These are phyloP conservation scores for Crithidia thermophila DNA, from an alignment of 208 protist genomes.

Conservation along the genomic window DNA sequence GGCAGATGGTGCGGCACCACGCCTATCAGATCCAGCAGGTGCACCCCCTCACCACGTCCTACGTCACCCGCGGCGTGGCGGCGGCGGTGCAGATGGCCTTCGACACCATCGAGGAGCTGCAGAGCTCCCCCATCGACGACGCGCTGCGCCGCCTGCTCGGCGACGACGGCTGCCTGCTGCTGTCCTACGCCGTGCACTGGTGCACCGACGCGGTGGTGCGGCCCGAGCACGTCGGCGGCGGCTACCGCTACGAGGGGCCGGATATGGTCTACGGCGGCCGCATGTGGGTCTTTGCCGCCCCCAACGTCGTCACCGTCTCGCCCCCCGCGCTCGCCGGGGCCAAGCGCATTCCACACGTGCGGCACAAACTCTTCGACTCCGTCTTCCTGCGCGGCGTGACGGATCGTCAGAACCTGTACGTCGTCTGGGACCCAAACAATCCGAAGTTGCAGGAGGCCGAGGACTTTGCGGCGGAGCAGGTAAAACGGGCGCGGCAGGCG, in stretches of 20 bases:
- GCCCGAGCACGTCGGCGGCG: conserved; percentile 28
- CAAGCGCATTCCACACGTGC: conserved; percentile 21
- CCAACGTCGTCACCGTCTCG: conserved; percentile 65
- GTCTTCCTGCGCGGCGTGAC: conserved; percentile 70
- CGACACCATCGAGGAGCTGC: conserved; percentile 55
- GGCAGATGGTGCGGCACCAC: conserved; percentile 37
- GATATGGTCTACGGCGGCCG: conserved; percentile 67
- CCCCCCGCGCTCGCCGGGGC: conserved; percentile 9
- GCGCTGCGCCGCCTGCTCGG: conserved; percentile 59
- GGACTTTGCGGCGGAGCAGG: conserved; percentile 31
- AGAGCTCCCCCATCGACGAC: conserved; percentile 54
- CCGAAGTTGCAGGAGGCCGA: conserved; percentile 41
- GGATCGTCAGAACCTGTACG: conserved; percentile 60
- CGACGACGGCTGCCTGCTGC: conserved; percentile 51
- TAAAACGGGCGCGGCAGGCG: conserved; percentile 24
- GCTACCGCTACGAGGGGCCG: conserved; percentile 65
- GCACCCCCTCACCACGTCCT: conserved; percentile 69
- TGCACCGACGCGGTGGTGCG: conserved; percentile 69
- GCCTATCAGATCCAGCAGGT: conserved; percentile 75
- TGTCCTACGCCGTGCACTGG: conserved; percentile 83
- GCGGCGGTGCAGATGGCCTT: conserved; percentile 67
- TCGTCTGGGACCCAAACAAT: conserved; percentile 33
- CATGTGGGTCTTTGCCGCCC: conserved; percentile 76
- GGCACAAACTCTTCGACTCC: conserved; percentile 27
- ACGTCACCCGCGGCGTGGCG: conserved; percentile 52